Base-by-base conservation (phyloP, 2,329 filamentous ascomycete genomes). In the Talaromyces amestolkiae region DNA sequence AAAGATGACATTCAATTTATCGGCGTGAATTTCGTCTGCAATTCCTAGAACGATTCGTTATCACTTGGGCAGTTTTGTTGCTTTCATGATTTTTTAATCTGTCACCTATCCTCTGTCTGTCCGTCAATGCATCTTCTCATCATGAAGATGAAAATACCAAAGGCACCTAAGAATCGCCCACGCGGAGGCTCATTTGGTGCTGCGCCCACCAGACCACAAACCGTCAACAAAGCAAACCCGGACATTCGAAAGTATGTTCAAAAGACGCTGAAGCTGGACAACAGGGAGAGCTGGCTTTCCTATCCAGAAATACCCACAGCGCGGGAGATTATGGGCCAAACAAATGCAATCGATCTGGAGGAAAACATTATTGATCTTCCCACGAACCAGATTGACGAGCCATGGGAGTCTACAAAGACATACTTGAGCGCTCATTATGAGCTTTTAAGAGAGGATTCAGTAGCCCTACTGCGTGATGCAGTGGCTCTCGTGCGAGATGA, bases 391-490 rank as follows among this genome's bases (percentile, higher is more conserved):
- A 79, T 88, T 22, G 68, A 84, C 0, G 81, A 81, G 0, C 79
- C 87, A 0, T 94, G 89, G 82, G 68, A 77, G 0, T 86, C 82
- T 4, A 89, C 86, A 54, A 82, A 87, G 1, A 80, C 83, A 0
- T 97, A 96, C 65, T 80, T 97, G 0, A 80, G 86, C 37, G 84
- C 87, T 0, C 91, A 96, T 59, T 96, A 95, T 72, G 81, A 87
- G 3, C 84, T 97, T 1, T 82, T 92, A 8, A 85, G 93, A 2
- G 90, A 92, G 72, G 92, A 97, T 72, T 86, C 87, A 0, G 80
- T 91, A 3, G 85, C 89, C 13, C 84, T 88, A 0, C 81, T 97
- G 0, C 85, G 92, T 7, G 83, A 87, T 67, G 88, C 91, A 0
- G 84, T 96, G 0, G 77, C 80, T 0, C 77, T 82, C 13, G 84